A percentile compares a stretch with the other conserved stretches of the same genome.
Evolutionary conservation across 139 green algal species (phyloP).

Genomic region (Pleodorina starrii): DNA sequence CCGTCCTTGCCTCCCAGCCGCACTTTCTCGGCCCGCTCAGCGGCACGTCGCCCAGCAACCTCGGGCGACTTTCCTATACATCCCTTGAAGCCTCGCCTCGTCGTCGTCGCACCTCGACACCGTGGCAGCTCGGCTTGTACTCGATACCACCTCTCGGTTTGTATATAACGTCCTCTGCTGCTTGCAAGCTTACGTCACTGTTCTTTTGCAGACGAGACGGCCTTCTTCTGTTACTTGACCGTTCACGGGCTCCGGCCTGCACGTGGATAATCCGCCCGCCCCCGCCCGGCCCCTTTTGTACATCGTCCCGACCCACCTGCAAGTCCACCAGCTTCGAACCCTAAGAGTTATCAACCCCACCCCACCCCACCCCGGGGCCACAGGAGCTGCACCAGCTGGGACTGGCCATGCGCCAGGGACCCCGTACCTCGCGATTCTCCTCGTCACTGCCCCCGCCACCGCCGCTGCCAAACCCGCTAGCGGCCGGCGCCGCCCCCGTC

Average conservation of each 20-base stretch:
- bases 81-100: no score
- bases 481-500: no score
- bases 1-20: background rate
- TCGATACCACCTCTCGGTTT: no score
- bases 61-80: background rate
- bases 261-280: background rate
- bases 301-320: background rate
- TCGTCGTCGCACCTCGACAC: no score
- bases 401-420: slow-evolving; percentile 9
- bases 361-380: background rate
- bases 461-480: no score
- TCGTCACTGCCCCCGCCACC: no score
- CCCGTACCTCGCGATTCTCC: slow-evolving; percentile 28
- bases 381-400: slow-evolving; percentile 46
- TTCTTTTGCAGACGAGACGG: background rate
- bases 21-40: no score
- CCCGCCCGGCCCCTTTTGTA: background rate
- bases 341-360: background rate
- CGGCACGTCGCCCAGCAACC: no score
- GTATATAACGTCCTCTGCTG: no score
- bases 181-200: background rate
- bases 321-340: background rate
- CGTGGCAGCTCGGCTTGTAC: no score
- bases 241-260: background rate
- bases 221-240: background rate